A percentile compares a stretch with the other conserved stretches of the same genome.
Conservation (phyloP, 2,329 filamentous ascomycete species). For the Dothideomycetes sp. region DNA sequence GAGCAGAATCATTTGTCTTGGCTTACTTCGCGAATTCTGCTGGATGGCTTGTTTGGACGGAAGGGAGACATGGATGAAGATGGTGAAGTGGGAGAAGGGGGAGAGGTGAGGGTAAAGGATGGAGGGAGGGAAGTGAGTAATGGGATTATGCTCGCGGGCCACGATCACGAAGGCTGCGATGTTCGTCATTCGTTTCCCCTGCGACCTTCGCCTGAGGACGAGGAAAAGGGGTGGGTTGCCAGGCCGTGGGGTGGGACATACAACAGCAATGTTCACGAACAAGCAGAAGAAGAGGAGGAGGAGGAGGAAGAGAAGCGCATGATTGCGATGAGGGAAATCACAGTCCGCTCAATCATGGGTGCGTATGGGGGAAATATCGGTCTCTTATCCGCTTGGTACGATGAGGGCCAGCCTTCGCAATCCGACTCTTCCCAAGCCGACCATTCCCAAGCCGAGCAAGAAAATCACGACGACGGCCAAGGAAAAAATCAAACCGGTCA, state of each 20-base stretch:
- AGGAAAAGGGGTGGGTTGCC: too few relatives aligned
- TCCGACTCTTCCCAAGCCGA: too few relatives aligned
- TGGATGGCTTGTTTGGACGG: conserved; percentile 74
- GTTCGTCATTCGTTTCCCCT: conserved; percentile 82
- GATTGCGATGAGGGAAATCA: conserved; percentile 71
- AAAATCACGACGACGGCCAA: too few relatives aligned
- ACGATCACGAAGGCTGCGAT: conserved; percentile 93
- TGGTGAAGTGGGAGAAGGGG: too few relatives aligned
- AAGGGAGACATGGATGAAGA: too few relatives aligned
- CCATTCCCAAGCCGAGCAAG: too few relatives aligned
- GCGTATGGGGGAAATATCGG: conserved; percentile 88
- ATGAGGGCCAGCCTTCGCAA: too few relatives aligned
- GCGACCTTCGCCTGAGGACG: too few relatives aligned
- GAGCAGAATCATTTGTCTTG: conserved; percentile 86
- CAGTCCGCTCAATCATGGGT: conserved; percentile 97
- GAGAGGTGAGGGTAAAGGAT: too few relatives aligned
- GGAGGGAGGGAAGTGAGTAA: too few relatives aligned
- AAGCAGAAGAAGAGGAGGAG: conserved; percentile 7
- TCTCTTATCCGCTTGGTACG: conserved; percentile 82
- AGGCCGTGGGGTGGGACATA: too few relatives aligned
- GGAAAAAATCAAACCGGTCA: too few relatives aligned
- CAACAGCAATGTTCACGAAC: conserved; percentile 11
- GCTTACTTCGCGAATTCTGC: conserved; percentile 56
- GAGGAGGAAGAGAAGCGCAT: conserved; percentile 4
- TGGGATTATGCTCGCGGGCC: conserved; percentile 83